Conservation (phyloP, 176 grass and related monocot genomes). For the Carex myosuroides region DNA sequence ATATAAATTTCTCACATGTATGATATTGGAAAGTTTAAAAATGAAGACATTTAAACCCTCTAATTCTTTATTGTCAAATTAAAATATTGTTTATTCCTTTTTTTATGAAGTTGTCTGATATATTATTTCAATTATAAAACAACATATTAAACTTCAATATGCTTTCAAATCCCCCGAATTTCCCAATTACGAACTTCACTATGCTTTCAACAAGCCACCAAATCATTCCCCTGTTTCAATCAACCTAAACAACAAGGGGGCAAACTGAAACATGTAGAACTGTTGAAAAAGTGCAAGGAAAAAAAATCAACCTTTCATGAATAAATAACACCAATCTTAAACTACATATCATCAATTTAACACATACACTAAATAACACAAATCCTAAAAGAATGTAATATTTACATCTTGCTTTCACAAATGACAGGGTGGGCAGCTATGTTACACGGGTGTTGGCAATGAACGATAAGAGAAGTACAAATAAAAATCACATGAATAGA, state of each 20-base stretch:
- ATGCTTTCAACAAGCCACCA: background rate
- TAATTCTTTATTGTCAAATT: no score
- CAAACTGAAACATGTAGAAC: background rate
- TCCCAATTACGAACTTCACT: no score
- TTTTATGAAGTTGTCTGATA: no score
- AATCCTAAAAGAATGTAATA: constrained; percentile 26
- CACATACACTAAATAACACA: background rate
- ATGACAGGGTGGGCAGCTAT: background rate
- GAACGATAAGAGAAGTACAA: background rate
- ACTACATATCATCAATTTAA: background rate
- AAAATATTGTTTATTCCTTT: background rate
- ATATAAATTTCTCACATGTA: no score
- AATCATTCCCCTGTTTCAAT: background rate
- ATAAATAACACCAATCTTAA: background rate
- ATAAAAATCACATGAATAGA: constrained; percentile 13
- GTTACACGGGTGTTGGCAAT: background rate
- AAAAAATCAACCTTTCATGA: background rate
- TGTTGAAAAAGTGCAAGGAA: background rate
- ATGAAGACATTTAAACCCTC: no score
- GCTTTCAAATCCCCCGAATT: no score
- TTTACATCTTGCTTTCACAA: constrained; percentile 18
- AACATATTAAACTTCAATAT: no score
- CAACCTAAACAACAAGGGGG: background rate
- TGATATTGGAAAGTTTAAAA: no score
- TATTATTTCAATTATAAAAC: no score